Evolutionary conservation across 1,284 basidiomycete genomes (phyloP).

Genomic region (Leccinum ponderosum): DNA sequence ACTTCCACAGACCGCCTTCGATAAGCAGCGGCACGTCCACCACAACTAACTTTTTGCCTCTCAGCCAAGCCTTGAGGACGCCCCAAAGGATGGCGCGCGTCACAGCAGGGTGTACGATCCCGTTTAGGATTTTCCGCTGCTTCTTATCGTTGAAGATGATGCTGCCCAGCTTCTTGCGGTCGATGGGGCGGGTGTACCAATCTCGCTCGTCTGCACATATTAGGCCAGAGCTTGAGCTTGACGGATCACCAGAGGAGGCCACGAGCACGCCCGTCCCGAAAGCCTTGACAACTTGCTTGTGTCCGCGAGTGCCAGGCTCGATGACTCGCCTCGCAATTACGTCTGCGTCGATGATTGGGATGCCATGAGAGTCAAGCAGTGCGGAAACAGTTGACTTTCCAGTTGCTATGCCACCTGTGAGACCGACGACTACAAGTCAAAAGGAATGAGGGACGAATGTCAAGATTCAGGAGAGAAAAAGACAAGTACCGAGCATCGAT

Average conservation of each 20-base stretch:
- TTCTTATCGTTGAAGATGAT: constrained; percentile 82
- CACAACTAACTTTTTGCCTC: constrained; percentile 70
- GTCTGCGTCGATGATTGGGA: constrained; percentile 94
- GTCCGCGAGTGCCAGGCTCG: constrained; percentile 78
- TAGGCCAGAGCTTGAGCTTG: background rate
- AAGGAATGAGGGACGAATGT: background rate
- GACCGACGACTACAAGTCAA: constrained; percentile 73
- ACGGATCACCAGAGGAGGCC: constrained; percentile 15
- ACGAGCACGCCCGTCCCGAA: constrained; percentile 77
- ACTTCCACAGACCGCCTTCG: constrained; percentile 86
- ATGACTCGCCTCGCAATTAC: constrained; percentile 88
- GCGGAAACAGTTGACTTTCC: constrained; percentile 93
- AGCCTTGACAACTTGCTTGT: constrained; percentile 62
- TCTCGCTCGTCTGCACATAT: background rate
- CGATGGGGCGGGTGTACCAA: constrained; percentile 66
- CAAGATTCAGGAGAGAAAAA: background rate
- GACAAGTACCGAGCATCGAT: constrained; percentile 22
- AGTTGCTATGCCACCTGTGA: constrained; percentile 96
- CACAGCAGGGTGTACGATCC: constrained; percentile 91
- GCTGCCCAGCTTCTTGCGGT: constrained; percentile 83
- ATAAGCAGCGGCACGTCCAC: constrained; percentile 95
- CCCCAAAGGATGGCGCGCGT: constrained; percentile 71
- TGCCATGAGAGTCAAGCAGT: constrained; percentile 61
- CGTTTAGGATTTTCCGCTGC: constrained; percentile 77
- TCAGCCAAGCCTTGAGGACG: constrained; percentile 74